phyloP scores from a whole-genome alignment of 352 stramenopile genomes.

The Elongisporangium prolatum region DNA sequence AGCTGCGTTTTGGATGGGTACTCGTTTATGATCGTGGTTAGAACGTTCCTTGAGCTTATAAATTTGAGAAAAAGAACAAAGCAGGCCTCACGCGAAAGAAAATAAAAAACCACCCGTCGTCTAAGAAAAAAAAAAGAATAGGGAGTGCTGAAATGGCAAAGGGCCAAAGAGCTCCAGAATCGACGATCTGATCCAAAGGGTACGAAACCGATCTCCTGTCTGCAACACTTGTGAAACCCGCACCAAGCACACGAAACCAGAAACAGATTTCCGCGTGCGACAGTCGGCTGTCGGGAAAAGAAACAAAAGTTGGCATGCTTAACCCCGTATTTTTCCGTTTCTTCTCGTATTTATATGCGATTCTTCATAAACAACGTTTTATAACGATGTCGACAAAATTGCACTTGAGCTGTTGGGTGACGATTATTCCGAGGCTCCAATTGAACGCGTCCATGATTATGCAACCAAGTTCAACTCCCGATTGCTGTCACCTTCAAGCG shows the following conservation, averaged over 20 bases:
- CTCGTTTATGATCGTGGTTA: neutral
- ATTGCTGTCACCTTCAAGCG: neutral
- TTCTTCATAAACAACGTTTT: neutral
- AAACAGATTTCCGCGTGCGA: neutral
- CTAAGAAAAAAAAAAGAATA: neutral
- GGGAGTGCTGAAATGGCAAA: neutral
- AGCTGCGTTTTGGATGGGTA: neutral
- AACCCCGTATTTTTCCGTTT: neutral
- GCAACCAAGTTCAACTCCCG: neutral
- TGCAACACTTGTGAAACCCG: neutral
- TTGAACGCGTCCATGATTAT: too few species aligned
- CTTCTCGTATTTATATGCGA: neutral
- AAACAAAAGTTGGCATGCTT: neutral
- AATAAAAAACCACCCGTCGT: neutral
- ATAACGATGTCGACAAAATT: neutral
- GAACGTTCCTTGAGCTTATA: slow-evolving; percentile 11
- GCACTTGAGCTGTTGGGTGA: neutral
- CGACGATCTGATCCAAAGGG: neutral
- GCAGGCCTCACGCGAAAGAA: neutral
- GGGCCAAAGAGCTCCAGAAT: neutral
- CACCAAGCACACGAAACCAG: neutral
- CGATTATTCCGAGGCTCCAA: too few species aligned
- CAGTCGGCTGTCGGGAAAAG: neutral
- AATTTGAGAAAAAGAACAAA: slow-evolving; percentile 7
- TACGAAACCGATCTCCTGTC: neutral